phyloP scores from a whole-genome alignment of 2,329 filamentous ascomycete species.

The Atkinsonella texensis region DNA sequence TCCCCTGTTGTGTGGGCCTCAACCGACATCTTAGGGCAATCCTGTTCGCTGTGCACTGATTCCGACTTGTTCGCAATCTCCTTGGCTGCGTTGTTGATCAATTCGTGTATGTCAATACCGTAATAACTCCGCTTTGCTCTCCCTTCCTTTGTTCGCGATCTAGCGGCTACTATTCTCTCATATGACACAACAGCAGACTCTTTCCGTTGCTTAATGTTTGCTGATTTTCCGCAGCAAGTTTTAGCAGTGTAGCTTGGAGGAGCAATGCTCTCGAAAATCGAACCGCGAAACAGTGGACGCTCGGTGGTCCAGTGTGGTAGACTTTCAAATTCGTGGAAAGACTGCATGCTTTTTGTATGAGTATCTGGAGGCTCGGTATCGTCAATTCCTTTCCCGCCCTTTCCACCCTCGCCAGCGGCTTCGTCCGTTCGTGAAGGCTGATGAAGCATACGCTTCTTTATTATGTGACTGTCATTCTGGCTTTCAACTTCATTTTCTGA shows the following conservation, averaged over 20 bases:
- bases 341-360: not conserved
- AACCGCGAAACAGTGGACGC: constrained; percentile 16
- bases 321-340: not conserved
- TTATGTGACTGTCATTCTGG: constrained; percentile 9
- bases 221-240: constrained; percentile 45
- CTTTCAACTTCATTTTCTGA: constrained; percentile 17
- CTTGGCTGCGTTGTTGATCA: constrained; percentile 60
- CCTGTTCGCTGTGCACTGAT: constrained; percentile 13
- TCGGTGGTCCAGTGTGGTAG: constrained; percentile 11
- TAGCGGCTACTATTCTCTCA: constrained; percentile 53
- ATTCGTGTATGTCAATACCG: constrained; percentile 77
- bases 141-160: constrained; percentile 54
- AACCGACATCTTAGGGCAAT: constrained; percentile 29
- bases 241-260: constrained; percentile 28
- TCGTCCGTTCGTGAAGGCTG: constrained; percentile 9
- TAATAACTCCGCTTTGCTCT: constrained; percentile 71
- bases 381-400: not conserved
- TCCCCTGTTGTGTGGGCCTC: constrained; percentile 24
- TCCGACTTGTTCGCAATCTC: constrained; percentile 35
- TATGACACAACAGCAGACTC: constrained; percentile 39
- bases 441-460: constrained; percentile 22
- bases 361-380: not conserved
- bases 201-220: constrained; percentile 44
- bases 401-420: not conserved
- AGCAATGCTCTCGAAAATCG: constrained; percentile 15